Evolutionary conservation across 176 grass and related monocot genomes (phyloP), one percentile per base, ranked within the genome.

Genomic region (Paspalum vaginatum): DNA sequence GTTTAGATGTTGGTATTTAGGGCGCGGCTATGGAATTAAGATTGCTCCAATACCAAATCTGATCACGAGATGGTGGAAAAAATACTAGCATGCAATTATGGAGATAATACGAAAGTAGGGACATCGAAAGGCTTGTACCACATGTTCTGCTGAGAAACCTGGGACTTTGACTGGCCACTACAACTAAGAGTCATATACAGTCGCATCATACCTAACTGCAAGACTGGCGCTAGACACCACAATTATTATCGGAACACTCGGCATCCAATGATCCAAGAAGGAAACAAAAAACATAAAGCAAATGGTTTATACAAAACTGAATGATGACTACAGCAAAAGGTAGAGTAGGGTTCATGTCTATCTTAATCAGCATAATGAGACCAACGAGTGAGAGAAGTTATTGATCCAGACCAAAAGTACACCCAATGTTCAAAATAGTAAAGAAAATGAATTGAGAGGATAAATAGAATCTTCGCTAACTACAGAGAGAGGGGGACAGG

Each of bases 161-260:
- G 4, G 21, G 75, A 79, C 40, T 61, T 64, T 64, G 66, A 21
- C 85, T 62, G 68, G 70, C n/a, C 60, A 74, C 55, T 60, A 37
- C 48, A 77, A 55, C 55, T 45, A 77, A 65, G 24, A 72, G 11
- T 59, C 15, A 20, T 9, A 18, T 44, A 40, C n/a, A 69, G 71
- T 69, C 63, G 11, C 39, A 62, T 88, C 14, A 24, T 68, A 40
- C 18, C 20, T 55, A 76, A 88, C 50, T 57, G 77, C 48, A 70
- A 27, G 64, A 16, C 77, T 43, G 44, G 12, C 38, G 12, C 38
- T 64, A 24, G 37, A 48, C 7, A 25, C 40, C 17, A 37, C 11
- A 1, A 54, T 70, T 16, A 38, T 46, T 14, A 2, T 44, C 2
- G 44, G 53, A n/a, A 11, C 20, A 63, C 24, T 82, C 38, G 11